A percentile compares a stretch with the other conserved stretches of the same genome.
These are phyloP conservation scores for Angophora floribunda DNA, from an alignment of 345 rosid species.

Conservation along the genomic window DNA sequence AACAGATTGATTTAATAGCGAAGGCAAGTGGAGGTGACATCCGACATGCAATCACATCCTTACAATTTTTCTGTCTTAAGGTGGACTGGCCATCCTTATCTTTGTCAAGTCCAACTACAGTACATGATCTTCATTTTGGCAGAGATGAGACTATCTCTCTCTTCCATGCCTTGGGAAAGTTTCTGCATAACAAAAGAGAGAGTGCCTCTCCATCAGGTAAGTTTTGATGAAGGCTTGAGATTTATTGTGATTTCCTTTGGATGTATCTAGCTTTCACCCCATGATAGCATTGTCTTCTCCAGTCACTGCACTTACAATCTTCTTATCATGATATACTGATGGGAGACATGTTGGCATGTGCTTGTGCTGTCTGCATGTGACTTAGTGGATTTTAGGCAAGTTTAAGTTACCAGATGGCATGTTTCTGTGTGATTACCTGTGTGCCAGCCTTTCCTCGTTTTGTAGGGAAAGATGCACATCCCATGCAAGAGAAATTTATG, in stretches of 20 bases:
- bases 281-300: background rate
- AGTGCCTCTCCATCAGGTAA: conserved; percentile 32
- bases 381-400: background rate
- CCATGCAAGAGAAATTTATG: conserved; percentile 48
- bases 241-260: background rate
- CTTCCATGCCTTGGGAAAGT: conserved; percentile 96
- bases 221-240: background rate
- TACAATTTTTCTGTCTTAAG: conserved; percentile 65
- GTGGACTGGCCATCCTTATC: conserved; percentile 26
- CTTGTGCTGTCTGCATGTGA: background rate
- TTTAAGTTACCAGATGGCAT: background rate
- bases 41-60: conserved; percentile 80
- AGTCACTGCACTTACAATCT: background rate
- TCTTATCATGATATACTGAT: background rate
- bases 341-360: background rate
- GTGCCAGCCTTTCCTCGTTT: background rate
- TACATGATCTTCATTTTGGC: conserved; percentile 38
- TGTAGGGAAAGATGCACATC: conserved; percentile 34
- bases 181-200: conserved; percentile 93
- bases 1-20: conserved; percentile 69
- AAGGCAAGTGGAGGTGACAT: conserved; percentile 92
- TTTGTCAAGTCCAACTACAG: conserved; percentile 4
- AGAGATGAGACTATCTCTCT: conserved; percentile 79
- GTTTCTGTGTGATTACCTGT: background rate
- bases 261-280: background rate